These are phyloP conservation scores for Tetrapisispora pingtungensis DNA, from an alignment of 805 yeast species.

Conservation along the genomic window DNA sequence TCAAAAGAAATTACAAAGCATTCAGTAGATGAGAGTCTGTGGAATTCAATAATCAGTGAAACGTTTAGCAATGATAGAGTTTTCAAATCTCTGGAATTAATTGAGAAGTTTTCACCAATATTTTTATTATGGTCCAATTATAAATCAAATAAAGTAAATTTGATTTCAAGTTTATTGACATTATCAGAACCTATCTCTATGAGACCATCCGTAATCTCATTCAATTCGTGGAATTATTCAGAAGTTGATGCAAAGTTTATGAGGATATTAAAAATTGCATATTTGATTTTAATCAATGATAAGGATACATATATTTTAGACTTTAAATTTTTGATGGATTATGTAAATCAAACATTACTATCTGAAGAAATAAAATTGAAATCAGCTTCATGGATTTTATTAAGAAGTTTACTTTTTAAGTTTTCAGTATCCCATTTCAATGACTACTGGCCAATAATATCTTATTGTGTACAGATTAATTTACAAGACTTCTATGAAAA, in stretches of 20 bases:
- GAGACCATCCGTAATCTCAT: constrained; percentile 44
- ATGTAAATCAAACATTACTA: constrained; percentile 32
- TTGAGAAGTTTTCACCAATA: constrained; percentile 41
- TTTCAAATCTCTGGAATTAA: constrained; percentile 12
- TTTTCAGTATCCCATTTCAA: constrained; percentile 57
- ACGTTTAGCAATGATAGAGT: constrained; percentile 42
- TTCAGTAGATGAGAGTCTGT: constrained; percentile 29
- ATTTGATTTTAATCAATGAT: constrained; percentile 52
- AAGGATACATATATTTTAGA: constrained; percentile 43
- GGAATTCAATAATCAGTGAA: constrained; percentile 61
- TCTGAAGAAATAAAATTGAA: constrained; percentile 23
- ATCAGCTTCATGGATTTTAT: constrained; percentile 35
- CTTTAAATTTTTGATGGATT: constrained; percentile 38
- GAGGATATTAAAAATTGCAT: constrained; percentile 54
- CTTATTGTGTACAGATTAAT: constrained; percentile 46
- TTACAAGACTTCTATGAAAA: constrained; percentile 25
- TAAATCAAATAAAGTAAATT: constrained; percentile 46
- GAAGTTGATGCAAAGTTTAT: constrained; percentile 45
- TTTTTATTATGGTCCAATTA: constrained; percentile 52
- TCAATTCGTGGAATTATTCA: constrained; percentile 63
- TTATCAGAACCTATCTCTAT: constrained; percentile 32
- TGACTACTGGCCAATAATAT: constrained; percentile 60
- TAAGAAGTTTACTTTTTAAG: constrained; percentile 56
- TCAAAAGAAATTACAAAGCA: constrained; percentile 32
- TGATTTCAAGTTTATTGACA: constrained; percentile 19